phyloP scores from a whole-genome alignment of 768 basidiomycete genomes.

The Rhodotorula graminis region DNA sequence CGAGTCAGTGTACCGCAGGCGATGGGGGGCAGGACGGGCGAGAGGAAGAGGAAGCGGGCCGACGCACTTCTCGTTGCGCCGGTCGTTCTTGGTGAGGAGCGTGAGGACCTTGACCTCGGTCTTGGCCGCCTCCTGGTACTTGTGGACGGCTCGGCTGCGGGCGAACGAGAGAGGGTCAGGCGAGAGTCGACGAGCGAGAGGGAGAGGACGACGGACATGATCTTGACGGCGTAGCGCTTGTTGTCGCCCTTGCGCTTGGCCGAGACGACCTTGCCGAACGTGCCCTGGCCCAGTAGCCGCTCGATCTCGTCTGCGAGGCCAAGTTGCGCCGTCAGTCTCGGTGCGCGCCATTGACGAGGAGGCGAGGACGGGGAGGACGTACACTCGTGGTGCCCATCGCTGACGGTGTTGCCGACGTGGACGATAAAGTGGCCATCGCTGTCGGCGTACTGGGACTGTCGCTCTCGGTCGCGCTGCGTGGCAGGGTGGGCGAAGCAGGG shows the following conservation, averaged over 20 bases:
- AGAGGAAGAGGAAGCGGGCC: conserved; percentile 36
- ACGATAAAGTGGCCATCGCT: conserved; percentile 99
- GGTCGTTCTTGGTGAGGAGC: conserved; percentile 82
- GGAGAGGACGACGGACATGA: conserved; percentile 62
- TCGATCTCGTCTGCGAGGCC: conserved; percentile 73
- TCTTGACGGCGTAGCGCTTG: conserved; percentile 88
- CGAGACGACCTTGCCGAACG: conserved; percentile 98
- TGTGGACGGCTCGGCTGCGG: conserved; percentile 73
- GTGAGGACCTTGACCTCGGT: conserved; percentile 94
- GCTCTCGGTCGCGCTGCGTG: not conserved
- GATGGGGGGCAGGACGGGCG: conserved; percentile 23
- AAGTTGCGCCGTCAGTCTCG: conserved; percentile 9
- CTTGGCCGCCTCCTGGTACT: conserved; percentile 97
- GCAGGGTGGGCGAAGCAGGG: no score
- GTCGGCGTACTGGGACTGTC: conserved; percentile 57
- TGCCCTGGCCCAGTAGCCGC: conserved; percentile 86
- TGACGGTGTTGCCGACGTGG: conserved; percentile 80
- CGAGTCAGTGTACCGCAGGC: not conserved
- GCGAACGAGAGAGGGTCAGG: not conserved
- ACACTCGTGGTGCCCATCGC: conserved; percentile 58
- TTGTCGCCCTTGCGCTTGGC: conserved; percentile 73
- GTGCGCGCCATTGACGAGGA: conserved; percentile 17
- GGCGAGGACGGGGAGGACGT: not conserved
- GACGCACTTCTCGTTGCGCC: conserved; percentile 77
- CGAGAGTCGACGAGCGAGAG: no score